These are phyloP conservation scores for Aspergillus jensenii DNA, from an alignment of 2,329 filamentous ascomycete genomes.

Conservation along the genomic window DNA sequence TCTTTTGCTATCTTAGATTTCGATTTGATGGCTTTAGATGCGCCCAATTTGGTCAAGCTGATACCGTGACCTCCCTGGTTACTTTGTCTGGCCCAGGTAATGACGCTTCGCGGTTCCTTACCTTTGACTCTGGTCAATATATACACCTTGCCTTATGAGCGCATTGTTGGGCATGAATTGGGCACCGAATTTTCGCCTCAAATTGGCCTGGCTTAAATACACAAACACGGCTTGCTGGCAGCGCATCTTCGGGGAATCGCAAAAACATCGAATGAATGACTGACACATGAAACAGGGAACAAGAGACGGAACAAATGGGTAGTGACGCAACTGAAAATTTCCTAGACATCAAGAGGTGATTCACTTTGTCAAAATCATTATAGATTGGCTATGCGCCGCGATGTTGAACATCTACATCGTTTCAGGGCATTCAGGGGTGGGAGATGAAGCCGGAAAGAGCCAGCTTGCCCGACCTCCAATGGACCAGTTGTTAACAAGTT, in stretches of 20 bases:
- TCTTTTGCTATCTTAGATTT: not conserved
- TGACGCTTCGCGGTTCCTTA: not conserved
- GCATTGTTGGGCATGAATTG: not conserved
- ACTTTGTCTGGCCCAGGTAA: not conserved
- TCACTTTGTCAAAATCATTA: conserved; percentile 54
- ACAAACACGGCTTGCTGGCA: not conserved
- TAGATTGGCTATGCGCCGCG: conserved; percentile 40
- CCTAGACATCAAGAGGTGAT: conserved; percentile 16
- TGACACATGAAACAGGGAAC: not conserved
- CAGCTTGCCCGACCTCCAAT: conserved; percentile 1
- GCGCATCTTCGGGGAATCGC: not conserved
- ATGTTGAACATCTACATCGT: conserved; percentile 17
- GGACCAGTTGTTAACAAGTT: conserved; percentile 27
- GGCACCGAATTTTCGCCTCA: not conserved
- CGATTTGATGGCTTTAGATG: not conserved
- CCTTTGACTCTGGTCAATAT: not conserved
- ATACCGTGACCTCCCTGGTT: not conserved
- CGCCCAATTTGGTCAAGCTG: not conserved
- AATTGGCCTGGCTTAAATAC: not conserved
- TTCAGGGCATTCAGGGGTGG: not conserved
- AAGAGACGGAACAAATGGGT: not conserved
- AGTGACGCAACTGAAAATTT: conserved; percentile 8
- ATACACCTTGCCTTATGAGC: not conserved
- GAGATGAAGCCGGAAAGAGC: conserved; percentile 13
- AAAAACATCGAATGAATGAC: conserved; percentile 2